A percentile compares a stretch with the other conserved stretches of the same genome.
Conservation (phyloP, 1,139 yeast genomes). For the Wickerhamomyces sp. region DNA sequence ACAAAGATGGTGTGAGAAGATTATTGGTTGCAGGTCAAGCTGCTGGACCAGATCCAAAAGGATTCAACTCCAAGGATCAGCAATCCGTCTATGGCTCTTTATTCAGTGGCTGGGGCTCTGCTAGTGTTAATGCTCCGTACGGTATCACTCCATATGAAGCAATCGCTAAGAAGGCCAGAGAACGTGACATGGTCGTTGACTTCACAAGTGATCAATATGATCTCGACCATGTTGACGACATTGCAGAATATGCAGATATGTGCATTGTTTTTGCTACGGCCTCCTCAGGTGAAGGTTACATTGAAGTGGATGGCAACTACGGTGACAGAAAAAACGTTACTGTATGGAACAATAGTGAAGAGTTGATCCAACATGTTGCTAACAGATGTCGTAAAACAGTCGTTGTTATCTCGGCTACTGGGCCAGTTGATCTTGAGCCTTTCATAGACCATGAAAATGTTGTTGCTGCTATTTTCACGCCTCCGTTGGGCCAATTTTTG, state of each 20-base stretch:
- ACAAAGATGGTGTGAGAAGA: conserved; percentile 37
- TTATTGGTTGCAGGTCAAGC: conserved; percentile 44
- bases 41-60: conserved; percentile 44
- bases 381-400: conserved; percentile 47
- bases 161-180: conserved; percentile 38
- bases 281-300: conserved; percentile 55
- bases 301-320: conserved; percentile 50
- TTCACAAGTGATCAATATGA: conserved; percentile 40
- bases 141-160: conserved; percentile 53
- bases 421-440: conserved; percentile 53
- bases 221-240: conserved; percentile 36
- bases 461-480: conserved; percentile 49
- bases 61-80: conserved; percentile 47
- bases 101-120: conserved; percentile 50
- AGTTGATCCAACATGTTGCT: conserved; percentile 44
- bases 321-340: conserved; percentile 57
- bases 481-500: conserved; percentile 56
- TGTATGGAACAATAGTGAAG: conserved; percentile 59
- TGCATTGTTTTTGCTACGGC: conserved; percentile 48
- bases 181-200: conserved; percentile 41
- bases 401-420: conserved; percentile 53
- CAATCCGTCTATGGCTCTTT: conserved; percentile 41
- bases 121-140: conserved; percentile 47
- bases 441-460: conserved; percentile 57
- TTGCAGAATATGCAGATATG: conserved; percentile 46